Base-by-base conservation (phyloP, 495 filamentous ascomycete genomes). In the Chaetomium cochliodes region DNA sequence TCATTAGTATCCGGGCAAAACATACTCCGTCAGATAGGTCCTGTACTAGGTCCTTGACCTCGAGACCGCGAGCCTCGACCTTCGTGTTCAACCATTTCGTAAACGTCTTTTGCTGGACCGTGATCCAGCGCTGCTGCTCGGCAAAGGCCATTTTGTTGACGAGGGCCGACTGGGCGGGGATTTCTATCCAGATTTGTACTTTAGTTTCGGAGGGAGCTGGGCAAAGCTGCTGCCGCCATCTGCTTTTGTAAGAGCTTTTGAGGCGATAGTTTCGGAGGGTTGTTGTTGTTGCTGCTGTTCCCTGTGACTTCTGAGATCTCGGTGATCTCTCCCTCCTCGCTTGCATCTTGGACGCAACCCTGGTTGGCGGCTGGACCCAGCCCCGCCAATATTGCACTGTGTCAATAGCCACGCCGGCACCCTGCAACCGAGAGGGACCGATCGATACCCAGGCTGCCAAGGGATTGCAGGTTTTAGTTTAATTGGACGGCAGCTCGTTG, bases 51-150 rank as follows among this genome's bases (percentile, higher is more conserved):
- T 97, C 91, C 67, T 90, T 89, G 66, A 97, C 90, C 65, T 80
- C 80, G 52, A 97, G 72, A 51, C 87, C 81, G 63, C 93, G 85
- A 52, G 82, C 83, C 73, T 90, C 88, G 67, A 98, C 76, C 81
- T 98, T 98, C 65, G 91, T 93, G 76, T 98, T 98, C 60, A 98
- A 86, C 94, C 94, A 98, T 88, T 98, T 98, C 22, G 92, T 96
- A 76, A 98, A 98, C n/a, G 94, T 98, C 85, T 98, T 98, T 76
- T 97, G 90, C 80, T 98, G 93, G 72, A 96, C 93, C 71, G 87
- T 91, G 72, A 98, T 88, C 93, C 93, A 98, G 79, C 88, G 88
- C 82, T 93, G 90, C 81, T 96, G 84, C 69, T 82, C 80, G 63
- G 78, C 75, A 67, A 74, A 81, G 54, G 80, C 82, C 83, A 86